Evolutionary conservation across 1,284 basidiomycete genomes (phyloP).

Genomic region (Lentinula novae-zelandiae): DNA sequence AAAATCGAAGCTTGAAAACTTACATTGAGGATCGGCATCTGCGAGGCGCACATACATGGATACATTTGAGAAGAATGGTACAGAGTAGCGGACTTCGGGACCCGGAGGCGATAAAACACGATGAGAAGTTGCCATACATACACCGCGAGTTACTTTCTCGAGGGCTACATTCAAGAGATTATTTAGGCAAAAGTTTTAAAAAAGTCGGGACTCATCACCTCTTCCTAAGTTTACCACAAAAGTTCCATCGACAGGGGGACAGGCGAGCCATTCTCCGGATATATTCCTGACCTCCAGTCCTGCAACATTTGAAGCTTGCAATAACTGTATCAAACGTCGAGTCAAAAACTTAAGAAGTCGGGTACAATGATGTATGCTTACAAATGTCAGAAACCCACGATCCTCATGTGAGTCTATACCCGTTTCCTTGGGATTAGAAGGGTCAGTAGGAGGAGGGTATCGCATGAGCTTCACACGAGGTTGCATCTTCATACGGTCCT

Average conservation of each 20-base stretch:
- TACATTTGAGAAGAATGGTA: conserved; percentile 1
- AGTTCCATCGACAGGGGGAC: not conserved
- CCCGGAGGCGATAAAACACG: not conserved
- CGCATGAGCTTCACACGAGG: conserved; percentile 1
- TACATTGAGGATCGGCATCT: conserved; percentile 4
- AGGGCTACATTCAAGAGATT: not conserved
- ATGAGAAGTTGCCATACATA: conserved; percentile 1
- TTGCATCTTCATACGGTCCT: conserved; percentile 2
- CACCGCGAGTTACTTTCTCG: not conserved
- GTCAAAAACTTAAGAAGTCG: not conserved
- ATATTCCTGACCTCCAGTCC: not conserved
- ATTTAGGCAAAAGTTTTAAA: not conserved
- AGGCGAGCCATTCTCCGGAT: conserved; percentile 1
- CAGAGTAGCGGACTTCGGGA: not conserved
- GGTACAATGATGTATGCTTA: not conserved
- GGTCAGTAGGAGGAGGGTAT: not conserved
- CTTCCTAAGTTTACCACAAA: conserved; percentile 1
- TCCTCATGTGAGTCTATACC: conserved; percentile 2
- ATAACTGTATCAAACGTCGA: not conserved
- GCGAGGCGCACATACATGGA: not conserved
- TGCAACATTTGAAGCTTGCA: not conserved
- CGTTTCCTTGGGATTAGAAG: not conserved
- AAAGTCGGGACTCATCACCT: not conserved
- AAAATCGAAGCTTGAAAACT: not conserved
- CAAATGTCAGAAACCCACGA: conserved; percentile 1